These are phyloP conservation scores for Clohesyomyces aquaticus DNA, from an alignment of 495 filamentous ascomycete genomes.

Conservation along the genomic window DNA sequence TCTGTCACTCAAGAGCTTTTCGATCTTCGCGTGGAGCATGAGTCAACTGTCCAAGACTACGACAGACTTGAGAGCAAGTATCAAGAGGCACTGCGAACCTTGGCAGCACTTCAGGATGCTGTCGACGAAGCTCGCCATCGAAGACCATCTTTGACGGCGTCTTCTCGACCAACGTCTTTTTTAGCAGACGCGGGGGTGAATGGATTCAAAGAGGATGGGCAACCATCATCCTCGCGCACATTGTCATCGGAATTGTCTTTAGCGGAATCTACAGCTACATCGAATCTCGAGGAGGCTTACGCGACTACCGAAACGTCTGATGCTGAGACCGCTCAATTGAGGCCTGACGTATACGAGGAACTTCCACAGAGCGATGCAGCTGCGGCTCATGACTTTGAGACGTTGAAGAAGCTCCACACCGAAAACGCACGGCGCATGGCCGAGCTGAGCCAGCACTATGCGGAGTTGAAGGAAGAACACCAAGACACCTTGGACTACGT, in stretches of 20 bases:
- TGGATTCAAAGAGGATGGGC: slow-evolving; percentile 74
- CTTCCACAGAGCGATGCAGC: slow-evolving; percentile 38
- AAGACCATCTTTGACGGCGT: slow-evolving; percentile 53
- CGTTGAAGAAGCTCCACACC: slow-evolving; percentile 66
- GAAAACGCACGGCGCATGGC: slow-evolving; percentile 78
- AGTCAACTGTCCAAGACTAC: slow-evolving; percentile 77
- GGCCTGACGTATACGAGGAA: slow-evolving; percentile 10
- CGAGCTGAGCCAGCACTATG: slow-evolving; percentile 75
- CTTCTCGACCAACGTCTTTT: slow-evolving; percentile 81
- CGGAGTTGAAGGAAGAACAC: slow-evolving; percentile 78
- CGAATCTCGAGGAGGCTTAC: slow-evolving; percentile 27
- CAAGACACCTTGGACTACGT: slow-evolving; percentile 79
- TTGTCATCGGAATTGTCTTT: slow-evolving; percentile 96
- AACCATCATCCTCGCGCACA: slow-evolving; percentile 87
- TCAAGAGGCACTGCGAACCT: slow-evolving; percentile 78
- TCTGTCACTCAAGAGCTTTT: slow-evolving; percentile 90
- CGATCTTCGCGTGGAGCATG: slow-evolving; percentile 87
- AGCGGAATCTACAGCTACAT: slow-evolving; percentile 70
- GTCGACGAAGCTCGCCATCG: slow-evolving; percentile 80
- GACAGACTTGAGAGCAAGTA: slow-evolving; percentile 86
- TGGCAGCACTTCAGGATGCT: slow-evolving; percentile 83
- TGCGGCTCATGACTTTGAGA: slow-evolving; percentile 67
- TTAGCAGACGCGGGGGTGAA: slow-evolving; percentile 81
- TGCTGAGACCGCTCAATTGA: slow-evolving; percentile 40
- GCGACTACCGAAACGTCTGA: slow-evolving; percentile 36